Base-by-base conservation (phyloP, 768 basidiomycete genomes). In the Polyporus arcularius region DNA sequence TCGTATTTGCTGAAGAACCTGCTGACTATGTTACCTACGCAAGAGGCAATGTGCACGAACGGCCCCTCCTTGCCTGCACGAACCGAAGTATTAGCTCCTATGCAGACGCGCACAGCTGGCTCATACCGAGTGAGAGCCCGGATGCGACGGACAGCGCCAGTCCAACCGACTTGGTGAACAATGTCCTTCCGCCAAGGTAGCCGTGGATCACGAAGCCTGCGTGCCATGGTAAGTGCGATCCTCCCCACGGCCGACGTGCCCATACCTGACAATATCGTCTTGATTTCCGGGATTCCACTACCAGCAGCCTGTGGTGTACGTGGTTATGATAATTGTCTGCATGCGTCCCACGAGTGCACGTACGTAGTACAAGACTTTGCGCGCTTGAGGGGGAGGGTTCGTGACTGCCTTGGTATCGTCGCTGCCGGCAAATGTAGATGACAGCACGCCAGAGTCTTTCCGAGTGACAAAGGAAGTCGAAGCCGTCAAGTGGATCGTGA, bases 211-310 rank as follows among this genome's bases (percentile, higher is more conserved):
- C 96, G 69, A 97, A 98, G 39, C 96, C 94, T 86, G 60, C 11
- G 3, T 58, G 63, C 41, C 21, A 11, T 1, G 48, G 48, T 59
- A 47, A 55, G 48, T 10, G 18, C 18, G 71, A 67, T 55, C 59
- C 53, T 50, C 39, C 51, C 62, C 35, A 49, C 58, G 58, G 40
- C 42, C 21, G 4, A 5, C 26, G 54, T 42, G 55, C 52, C 12
- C 11, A 45, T 65, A 87, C 92, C 94, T 52, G 90, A 92, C 46
- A 96, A 80, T 58, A 96, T 94, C 0, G 92, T 92, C 73, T 99
- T 99, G 72, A 99, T 89, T 74, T 99, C 96, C 0, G 96, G 95
- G 57, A 98, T 96, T 50, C 97, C 97, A 69, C 90, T 92, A 18
- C 97, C 97, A 18, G 94, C 94, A 10, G 97, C 94, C 89, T 92